Base-by-base conservation (phyloP, 1,284 basidiomycete genomes). In the Wolfiporia cocos region DNA sequence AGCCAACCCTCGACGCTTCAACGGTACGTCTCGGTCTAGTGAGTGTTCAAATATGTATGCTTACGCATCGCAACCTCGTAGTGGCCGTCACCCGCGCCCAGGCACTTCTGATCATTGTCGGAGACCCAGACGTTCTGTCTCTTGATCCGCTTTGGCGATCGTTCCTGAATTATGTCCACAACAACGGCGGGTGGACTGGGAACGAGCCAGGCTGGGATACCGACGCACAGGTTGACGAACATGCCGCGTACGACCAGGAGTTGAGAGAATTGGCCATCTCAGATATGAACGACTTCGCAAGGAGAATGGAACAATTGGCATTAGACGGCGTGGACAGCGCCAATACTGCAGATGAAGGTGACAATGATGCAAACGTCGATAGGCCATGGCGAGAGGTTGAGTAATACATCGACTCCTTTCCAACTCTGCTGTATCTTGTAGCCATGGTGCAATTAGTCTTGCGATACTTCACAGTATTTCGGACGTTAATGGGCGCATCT, bases 1-100 rank as follows among this genome's bases (percentile, higher is more conserved):
- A 3, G 76, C 79, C 4, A 76, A 73, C 51, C 70, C 71, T 33
- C 68, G 72, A 9, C 73, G 80, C 6, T 76, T 84, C 61, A 83
- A 84, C 52, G 80, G 80, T 81, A 45, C 35, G 68, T 50, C 15
- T 34, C 21, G 9, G 22, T n/a, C n/a, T n/a, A n/a, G n/a, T n/a
- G n/a, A n/a, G n/a, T n/a, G n/a, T n/a, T n/a, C n/a, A n/a, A n/a
- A n/a, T n/a, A n/a, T n/a, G n/a, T n/a, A n/a, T n/a, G n/a, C n/a
- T n/a, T n/a, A 31, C 10, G 26, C 22, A 26, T 32, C 14, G 34
- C 28, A 31, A 28, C 17, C 32, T 29, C 31, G 15, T 48, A 80
- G 77, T 79, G 17, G 73, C 76, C 1, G 61, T 81, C 10, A 79
- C 77, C 0, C 69, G 76, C 20, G 76, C 76, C 0, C 68, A 76